Evolutionary conservation across 2,329 filamentous ascomycete species (phyloP).

Genomic region (Cladophialophora chaetospira): DNA sequence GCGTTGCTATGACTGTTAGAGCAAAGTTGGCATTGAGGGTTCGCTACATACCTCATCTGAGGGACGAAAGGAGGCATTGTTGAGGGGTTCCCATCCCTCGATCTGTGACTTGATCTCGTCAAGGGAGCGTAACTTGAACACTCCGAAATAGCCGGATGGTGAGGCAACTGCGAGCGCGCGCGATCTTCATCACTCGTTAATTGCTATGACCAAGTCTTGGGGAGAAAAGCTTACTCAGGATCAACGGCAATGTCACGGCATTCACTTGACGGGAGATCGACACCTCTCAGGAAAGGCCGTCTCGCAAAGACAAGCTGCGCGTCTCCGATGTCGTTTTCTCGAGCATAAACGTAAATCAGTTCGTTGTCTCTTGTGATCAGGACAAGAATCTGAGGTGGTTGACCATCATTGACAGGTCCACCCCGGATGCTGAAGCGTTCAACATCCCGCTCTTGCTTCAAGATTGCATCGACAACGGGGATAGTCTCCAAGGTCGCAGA

Average conservation of each 20-base stretch:
- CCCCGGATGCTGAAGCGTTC: slow-evolving; percentile 28
- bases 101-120: slow-evolving; percentile 51
- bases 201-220: not conserved
- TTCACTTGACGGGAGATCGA: slow-evolving; percentile 56
- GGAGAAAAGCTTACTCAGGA: slow-evolving; percentile 60
- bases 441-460: slow-evolving; percentile 33
- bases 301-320: slow-evolving; percentile 64
- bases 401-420: slow-evolving; percentile 25
- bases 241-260: slow-evolving; percentile 74
- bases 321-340: slow-evolving; percentile 45
- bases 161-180: slow-evolving; percentile 68
- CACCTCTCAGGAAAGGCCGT: slow-evolving; percentile 61
- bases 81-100: slow-evolving; percentile 30
- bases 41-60: slow-evolving; percentile 57
- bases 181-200: slow-evolving; percentile 41
- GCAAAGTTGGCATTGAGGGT: slow-evolving; percentile 24
- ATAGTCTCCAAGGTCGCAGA: slow-evolving; percentile 55
- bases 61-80: slow-evolving; percentile 52
- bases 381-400: slow-evolving; percentile 80
- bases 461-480: slow-evolving; percentile 31
- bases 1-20: slow-evolving; percentile 43
- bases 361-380: slow-evolving; percentile 73
- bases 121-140: slow-evolving; percentile 69
- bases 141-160: slow-evolving; percentile 67
- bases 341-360: slow-evolving; percentile 74